Percentiles rank a stretch among this genome's conserved stretches.
These are phyloP conservation scores for Termitomyces sp. DNA, from an alignment of 768 basidiomycete species.

Conservation along the genomic window DNA sequence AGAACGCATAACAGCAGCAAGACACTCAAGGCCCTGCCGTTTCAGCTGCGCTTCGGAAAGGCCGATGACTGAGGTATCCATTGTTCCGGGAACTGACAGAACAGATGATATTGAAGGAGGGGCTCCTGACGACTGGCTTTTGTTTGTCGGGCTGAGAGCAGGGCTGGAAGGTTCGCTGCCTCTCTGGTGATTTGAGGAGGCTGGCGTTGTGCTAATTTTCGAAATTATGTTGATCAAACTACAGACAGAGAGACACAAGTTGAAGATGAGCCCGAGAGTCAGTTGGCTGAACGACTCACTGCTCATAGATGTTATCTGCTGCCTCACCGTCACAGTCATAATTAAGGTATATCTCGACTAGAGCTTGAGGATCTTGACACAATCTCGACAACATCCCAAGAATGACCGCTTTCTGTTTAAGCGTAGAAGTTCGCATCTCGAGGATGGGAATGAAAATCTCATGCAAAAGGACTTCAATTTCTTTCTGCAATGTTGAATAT, in stretches of 20 bases:
- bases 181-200: constrained; percentile 45
- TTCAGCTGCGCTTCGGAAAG: constrained; percentile 82
- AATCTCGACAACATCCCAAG: constrained; percentile 83
- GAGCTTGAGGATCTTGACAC: constrained; percentile 94
- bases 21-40: constrained; percentile 91
- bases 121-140: constrained; percentile 32
- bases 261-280: neutral
- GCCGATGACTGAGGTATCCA: constrained; percentile 65
- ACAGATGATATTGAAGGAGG: constrained; percentile 63
- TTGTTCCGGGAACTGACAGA: constrained; percentile 59
- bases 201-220: constrained; percentile 71
- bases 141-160: constrained; percentile 48
- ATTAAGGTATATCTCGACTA: constrained; percentile 98
- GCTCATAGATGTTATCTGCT: constrained; percentile 95
- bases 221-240: constrained; percentile 85
- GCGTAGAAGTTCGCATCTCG: constrained; percentile 94
- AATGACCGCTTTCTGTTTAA: constrained; percentile 93
- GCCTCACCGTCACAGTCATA: constrained; percentile 98
- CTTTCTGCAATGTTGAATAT: constrained; percentile 65
- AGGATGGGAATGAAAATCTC: constrained; percentile 98
- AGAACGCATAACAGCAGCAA: constrained; percentile 84
- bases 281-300: constrained; percentile 43
- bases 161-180: constrained; percentile 59
- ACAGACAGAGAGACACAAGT: constrained; percentile 7
- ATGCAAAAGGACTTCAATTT: constrained; percentile 96